These are phyloP conservation scores for Narthecium ossifragum DNA, from an alignment of 106 monocot genomes.

Conservation along the genomic window DNA sequence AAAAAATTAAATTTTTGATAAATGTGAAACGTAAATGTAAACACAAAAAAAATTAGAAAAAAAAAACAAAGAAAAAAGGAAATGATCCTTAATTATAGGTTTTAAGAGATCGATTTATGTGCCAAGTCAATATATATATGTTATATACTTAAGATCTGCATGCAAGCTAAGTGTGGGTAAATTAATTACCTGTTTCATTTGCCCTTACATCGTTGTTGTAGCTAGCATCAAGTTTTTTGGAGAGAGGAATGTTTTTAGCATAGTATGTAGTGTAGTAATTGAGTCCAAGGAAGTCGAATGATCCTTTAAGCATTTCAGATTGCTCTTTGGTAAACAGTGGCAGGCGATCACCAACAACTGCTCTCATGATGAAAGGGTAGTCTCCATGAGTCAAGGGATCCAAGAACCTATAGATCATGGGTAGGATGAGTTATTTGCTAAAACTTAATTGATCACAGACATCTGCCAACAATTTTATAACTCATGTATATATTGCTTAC, in stretches of 20 bases:
- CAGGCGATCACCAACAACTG: too few species aligned
- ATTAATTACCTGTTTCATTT: background rate
- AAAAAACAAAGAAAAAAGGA: too few species aligned
- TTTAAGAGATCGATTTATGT: too few species aligned
- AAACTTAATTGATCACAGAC: too few species aligned
- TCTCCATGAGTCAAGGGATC: too few species aligned
- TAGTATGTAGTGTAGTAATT: constrained; percentile 34
- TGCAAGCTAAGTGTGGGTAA: background rate
- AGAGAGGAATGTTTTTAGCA: background rate
- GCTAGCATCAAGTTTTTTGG: background rate
- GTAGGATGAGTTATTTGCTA: too few species aligned
- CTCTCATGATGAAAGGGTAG: too few species aligned
- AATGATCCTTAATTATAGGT: too few species aligned
- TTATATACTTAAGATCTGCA: too few species aligned
- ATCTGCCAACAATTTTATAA: background rate
- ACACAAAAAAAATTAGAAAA: background rate
- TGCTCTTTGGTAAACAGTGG: constrained; percentile 3
- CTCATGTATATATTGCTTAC: background rate
- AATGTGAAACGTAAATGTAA: too few species aligned
- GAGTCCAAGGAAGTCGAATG: constrained; percentile 40
- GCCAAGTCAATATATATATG: background rate
- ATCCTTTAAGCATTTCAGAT: constrained; percentile 22
- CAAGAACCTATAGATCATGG: too few species aligned
- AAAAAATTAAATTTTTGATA: background rate
- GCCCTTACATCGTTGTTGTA: background rate